Base-by-base conservation (phyloP, 208 protist species). In the Leishmania gerbilli region DNA sequence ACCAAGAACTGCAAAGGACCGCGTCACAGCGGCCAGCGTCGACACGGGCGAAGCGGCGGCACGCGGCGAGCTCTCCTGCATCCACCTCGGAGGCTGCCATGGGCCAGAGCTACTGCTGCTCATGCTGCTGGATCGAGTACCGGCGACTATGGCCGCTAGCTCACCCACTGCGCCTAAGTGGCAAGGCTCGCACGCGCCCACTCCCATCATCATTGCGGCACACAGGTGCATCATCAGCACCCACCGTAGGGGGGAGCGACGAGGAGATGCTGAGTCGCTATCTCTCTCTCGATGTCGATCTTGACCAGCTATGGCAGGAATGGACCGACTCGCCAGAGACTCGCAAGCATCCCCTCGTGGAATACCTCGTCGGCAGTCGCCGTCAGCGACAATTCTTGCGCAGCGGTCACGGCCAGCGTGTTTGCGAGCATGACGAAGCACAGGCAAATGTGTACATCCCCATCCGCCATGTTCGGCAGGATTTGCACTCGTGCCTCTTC, bases 401-500 rank as follows among this genome's bases (percentile, higher is more conserved):
- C 24, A 34, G 40, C 24, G 24, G 9, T 24, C 42, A 15, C 24
- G 31, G 45, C 64, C 42, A 71, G 45, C 62, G 45, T 56, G 27
- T 56, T 13, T 76, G 68, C 45, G 42, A 47, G 64, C 80, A 84
- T 47, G 75, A 71, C 53, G 81, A 21, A 60, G 67, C 67, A 31
- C 27, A 45, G 0, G 2, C 47, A 17, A 49, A 15, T 3, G 2
- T 42, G 65, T 85, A 77, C 34, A 69, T 86, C 0, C 79, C 76
- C 6, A 88, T 95, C 81, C 92, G 90, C 1, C 86, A 90, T 74
- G 79, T 96, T 47, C 84, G 93, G 5, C 91, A 95, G 77, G 90
- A 95, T 45, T 34, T 95, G 34, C 91, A 95, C 83, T 92, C 94
- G 60, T 94, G 90, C 11, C 85, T 96, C 37, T 87, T 94, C 53